Evolutionary conservation across 2,329 filamentous ascomycete species (phyloP).

Genomic region (Lasiodiplodia sp.): DNA sequence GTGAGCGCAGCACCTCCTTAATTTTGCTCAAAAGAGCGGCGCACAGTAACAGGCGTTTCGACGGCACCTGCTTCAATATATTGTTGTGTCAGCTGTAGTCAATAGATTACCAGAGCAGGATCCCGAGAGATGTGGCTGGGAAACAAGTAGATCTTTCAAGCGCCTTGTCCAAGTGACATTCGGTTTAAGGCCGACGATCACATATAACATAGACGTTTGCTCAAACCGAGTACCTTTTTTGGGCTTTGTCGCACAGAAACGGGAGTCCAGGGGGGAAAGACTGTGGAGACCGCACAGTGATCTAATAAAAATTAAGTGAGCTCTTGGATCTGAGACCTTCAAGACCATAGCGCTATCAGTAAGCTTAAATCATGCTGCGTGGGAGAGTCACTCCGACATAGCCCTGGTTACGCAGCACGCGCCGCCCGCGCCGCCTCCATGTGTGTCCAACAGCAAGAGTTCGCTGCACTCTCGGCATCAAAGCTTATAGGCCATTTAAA

Average conservation of each 20-base stretch:
- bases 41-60: background rate
- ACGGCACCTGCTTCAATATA: conserved; percentile 3
- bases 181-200: background rate
- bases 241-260: background rate
- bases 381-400: background rate
- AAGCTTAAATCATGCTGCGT: conserved; percentile 12
- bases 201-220: conserved; percentile 8
- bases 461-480: too few species aligned
- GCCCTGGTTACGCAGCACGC: conserved; percentile 5
- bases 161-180: background rate
- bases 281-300: background rate
- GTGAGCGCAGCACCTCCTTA: too few species aligned
- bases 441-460: too few species aligned
- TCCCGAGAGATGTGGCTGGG: background rate
- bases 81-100: conserved; percentile 7
- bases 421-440: background rate
- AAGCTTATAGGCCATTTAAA: too few species aligned
- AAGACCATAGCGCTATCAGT: background rate
- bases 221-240: background rate
- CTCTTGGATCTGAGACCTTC: background rate
- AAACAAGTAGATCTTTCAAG: background rate
- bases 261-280: background rate
- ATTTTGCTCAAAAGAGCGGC: background rate
- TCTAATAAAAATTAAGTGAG: background rate
- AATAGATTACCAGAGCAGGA: conserved; percentile 14